phyloP scores from a whole-genome alignment of 345 rosid species.

The Citrus cavaleriei region DNA sequence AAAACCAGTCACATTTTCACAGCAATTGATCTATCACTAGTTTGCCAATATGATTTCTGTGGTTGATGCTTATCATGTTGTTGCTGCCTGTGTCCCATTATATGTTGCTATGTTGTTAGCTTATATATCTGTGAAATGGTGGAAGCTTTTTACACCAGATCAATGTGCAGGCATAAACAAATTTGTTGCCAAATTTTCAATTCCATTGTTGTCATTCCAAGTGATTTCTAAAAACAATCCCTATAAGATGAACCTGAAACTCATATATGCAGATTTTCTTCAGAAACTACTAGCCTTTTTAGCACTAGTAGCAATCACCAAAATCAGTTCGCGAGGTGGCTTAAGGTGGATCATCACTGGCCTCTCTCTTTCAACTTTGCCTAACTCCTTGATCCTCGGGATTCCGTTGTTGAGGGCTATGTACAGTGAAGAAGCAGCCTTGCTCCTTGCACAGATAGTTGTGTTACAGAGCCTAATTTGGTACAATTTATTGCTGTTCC shows the following conservation, averaged over 20 bases:
- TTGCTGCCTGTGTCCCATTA: constrained; percentile 77
- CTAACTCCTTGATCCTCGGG: constrained; percentile 85
- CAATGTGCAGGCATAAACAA: constrained; percentile 91
- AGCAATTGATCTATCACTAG: background rate
- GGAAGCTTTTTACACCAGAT: constrained; percentile 66
- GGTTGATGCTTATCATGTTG: constrained; percentile 66
- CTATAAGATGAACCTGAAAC: constrained; percentile 64
- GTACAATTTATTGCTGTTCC: constrained; percentile 70
- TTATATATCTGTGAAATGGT: constrained; percentile 62
- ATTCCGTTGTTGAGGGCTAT: constrained; percentile 71
- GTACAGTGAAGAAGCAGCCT: constrained; percentile 59
- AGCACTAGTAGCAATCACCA: constrained; percentile 33
- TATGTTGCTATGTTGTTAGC: constrained; percentile 74
- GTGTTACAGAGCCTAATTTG: constrained; percentile 77
- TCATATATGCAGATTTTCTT: constrained; percentile 54
- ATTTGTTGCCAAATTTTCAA: constrained; percentile 80
- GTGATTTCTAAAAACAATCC: constrained; percentile 69
- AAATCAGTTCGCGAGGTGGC: constrained; percentile 46
- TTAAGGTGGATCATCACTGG: constrained; percentile 67
- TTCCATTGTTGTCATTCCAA: constrained; percentile 78
- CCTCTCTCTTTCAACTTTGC: constrained; percentile 64
- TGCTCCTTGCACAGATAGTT: constrained; percentile 67
- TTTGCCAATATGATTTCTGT: constrained; percentile 48
- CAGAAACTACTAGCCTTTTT: constrained; percentile 61
- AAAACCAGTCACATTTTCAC: background rate